phyloP scores from a whole-genome alignment of 352 stramenopile genomes.

The Phytophthora foliorum region DNA sequence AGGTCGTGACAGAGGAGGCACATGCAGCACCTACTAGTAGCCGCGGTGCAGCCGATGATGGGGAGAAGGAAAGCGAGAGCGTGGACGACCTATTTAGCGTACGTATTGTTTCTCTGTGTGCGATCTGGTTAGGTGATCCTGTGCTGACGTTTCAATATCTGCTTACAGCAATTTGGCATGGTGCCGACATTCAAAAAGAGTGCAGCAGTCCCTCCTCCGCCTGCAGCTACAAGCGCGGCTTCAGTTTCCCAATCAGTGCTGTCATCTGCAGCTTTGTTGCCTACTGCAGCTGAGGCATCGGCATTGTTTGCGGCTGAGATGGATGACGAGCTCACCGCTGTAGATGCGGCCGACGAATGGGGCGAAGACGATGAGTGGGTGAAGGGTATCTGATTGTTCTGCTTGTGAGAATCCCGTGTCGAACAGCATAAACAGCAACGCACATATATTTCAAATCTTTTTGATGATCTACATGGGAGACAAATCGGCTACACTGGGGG shows the following conservation, averaged over 20 bases:
- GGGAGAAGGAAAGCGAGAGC: slow-evolving; percentile 47
- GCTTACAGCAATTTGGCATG: slow-evolving; percentile 85
- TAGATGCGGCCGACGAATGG: slow-evolving; percentile 63
- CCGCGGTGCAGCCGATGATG: slow-evolving; percentile 20
- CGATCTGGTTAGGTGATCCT: slow-evolving; percentile 2
- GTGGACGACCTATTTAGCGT: slow-evolving; percentile 86
- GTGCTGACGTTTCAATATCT: slow-evolving; percentile 11
- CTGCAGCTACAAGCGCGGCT: slow-evolving; percentile 26
- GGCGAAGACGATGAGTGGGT: slow-evolving; percentile 88
- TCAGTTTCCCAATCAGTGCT: slow-evolving; percentile 19
- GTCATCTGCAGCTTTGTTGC: slow-evolving; percentile 30
- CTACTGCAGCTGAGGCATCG: slow-evolving; percentile 50
- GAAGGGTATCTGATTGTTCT: slow-evolving; percentile 60
- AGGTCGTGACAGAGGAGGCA: slow-evolving; percentile 58
- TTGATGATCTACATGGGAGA: slow-evolving; percentile 28
- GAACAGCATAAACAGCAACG: slow-evolving; percentile 34
- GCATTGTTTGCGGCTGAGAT: slow-evolving; percentile 75
- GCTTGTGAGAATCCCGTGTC: slow-evolving; percentile 6
- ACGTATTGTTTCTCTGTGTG: slow-evolving; percentile 36
- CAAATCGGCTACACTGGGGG: slow-evolving; percentile 21
- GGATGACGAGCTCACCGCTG: slow-evolving; percentile 62
- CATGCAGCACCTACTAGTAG: slow-evolving; percentile 34
- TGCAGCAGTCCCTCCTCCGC: slow-evolving; percentile 41
- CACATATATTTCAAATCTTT: slow-evolving; percentile 40
- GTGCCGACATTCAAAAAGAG: slow-evolving; percentile 82